phyloP scores from a whole-genome alignment of 2,329 filamentous ascomycete genomes.

The Colletotrichum tofieldiae region DNA sequence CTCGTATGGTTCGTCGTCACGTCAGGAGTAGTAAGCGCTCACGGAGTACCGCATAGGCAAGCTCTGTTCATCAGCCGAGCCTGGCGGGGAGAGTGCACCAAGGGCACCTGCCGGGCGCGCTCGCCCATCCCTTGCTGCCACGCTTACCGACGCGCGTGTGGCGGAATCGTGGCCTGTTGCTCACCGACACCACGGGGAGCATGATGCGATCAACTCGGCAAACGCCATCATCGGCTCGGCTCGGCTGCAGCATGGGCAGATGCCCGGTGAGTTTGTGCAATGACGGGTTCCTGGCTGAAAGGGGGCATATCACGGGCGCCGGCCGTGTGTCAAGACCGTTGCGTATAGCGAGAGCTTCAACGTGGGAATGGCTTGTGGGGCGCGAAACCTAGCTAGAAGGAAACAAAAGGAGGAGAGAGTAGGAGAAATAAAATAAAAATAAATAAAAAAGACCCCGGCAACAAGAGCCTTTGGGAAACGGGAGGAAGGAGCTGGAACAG shows the following conservation, averaged over 20 bases:
- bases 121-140: slow-evolving; percentile 26
- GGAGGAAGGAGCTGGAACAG: neutral
- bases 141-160: slow-evolving; percentile 7
- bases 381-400: neutral
- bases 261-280: neutral
- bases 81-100: neutral
- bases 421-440: too few relatives aligned
- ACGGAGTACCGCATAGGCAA: neutral
- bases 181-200: too few relatives aligned
- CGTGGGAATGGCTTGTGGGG: neutral
- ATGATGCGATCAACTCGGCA: neutral
- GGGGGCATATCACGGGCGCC: neutral
- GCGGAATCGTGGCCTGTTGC: neutral
- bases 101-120: neutral
- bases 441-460: neutral
- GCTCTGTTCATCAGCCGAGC: neutral
- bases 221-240: slow-evolving; percentile 1
- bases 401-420: too few relatives aligned
- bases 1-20: neutral
- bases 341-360: neutral
- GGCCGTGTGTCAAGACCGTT: neutral
- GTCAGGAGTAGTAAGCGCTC: neutral
- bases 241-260: too few relatives aligned
- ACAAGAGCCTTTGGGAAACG: neutral
- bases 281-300: neutral